Evolutionary conservation across 495 filamentous ascomycete species (phyloP).

Genomic region (Neurospora pannonica): DNA sequence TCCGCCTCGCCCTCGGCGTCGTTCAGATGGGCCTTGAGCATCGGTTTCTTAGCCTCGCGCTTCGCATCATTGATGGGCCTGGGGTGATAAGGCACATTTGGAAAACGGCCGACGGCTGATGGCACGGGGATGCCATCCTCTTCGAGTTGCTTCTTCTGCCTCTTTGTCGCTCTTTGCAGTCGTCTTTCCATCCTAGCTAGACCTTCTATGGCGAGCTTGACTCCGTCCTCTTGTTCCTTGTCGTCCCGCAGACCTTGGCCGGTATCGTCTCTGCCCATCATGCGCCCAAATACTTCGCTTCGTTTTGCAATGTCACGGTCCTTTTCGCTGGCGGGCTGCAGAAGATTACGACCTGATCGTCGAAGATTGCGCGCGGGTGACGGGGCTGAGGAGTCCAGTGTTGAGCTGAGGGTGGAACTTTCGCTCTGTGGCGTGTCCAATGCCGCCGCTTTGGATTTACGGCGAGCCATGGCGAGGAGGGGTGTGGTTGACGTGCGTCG

Average conservation of each 20-base stretch:
- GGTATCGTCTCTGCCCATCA: not conserved
- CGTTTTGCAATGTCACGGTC: not conserved
- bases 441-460: not conserved
- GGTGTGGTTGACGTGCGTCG: not conserved
- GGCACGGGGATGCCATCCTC: not conserved
- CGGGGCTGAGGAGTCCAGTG: not conserved
- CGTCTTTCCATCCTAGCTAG: slow-evolving; percentile 21
- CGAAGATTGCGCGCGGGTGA: not conserved
- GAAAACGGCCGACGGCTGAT: not conserved
- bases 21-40: not conserved
- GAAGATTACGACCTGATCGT: not conserved
- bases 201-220: slow-evolving; percentile 19
- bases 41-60: not conserved
- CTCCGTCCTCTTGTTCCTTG: slow-evolving; percentile 8
- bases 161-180: slow-evolving; percentile 15
- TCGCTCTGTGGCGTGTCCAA: not conserved
- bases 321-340: not conserved
- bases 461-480: not conserved
- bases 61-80: not conserved
- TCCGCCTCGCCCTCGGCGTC: not conserved
- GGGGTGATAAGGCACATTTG: not conserved
- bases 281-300: not conserved
- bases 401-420: not conserved
- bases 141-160: slow-evolving; percentile 22
- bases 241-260: not conserved